phyloP scores from a whole-genome alignment of 2,329 filamentous ascomycete species.

The Phialemonium atrogriseum region DNA sequence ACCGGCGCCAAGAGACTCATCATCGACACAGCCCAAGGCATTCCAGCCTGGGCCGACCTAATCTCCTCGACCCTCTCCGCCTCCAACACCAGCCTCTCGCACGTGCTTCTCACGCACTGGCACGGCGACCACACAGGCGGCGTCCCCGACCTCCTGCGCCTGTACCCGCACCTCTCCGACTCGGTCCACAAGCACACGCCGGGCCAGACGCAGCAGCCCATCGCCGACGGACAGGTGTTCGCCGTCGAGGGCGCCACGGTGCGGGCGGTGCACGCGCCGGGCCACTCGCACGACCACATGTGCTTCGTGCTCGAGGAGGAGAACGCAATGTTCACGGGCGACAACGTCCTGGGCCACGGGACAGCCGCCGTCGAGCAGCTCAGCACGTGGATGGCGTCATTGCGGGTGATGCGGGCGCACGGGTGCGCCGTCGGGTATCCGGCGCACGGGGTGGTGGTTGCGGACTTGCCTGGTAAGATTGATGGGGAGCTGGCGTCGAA shows the following conservation, averaged over 20 bases:
- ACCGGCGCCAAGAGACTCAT: constrained; percentile 53
- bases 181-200: constrained; percentile 26
- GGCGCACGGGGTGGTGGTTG: constrained; percentile 32
- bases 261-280: constrained; percentile 50
- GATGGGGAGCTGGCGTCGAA: constrained; percentile 26
- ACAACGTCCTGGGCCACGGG: constrained; percentile 82
- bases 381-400: constrained; percentile 31
- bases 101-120: constrained; percentile 55
- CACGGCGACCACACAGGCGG: constrained; percentile 65
- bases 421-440: constrained; percentile 32
- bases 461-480: constrained; percentile 29
- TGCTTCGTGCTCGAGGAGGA: constrained; percentile 69
- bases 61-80: constrained; percentile 23
- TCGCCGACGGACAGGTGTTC: constrained; percentile 46
- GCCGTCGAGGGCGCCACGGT: constrained; percentile 55
- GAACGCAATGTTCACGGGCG: constrained; percentile 78
- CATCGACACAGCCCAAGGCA: constrained; percentile 66
- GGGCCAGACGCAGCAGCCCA: constrained; percentile 16
- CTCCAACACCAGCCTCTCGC: constrained; percentile 14
- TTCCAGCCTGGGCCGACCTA: constrained; percentile 44
- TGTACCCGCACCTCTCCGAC: constrained; percentile 28
- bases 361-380: constrained; percentile 81
- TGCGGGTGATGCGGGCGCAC: constrained; percentile 12
- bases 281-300: constrained; percentile 80
- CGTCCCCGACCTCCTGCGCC: constrained; percentile 45